Evolutionary conservation across 371 early-diverging fungal genomes (phyloP), one percentile per base, ranked within the genome.

Genomic region (Gilbertella persicaria): DNA sequence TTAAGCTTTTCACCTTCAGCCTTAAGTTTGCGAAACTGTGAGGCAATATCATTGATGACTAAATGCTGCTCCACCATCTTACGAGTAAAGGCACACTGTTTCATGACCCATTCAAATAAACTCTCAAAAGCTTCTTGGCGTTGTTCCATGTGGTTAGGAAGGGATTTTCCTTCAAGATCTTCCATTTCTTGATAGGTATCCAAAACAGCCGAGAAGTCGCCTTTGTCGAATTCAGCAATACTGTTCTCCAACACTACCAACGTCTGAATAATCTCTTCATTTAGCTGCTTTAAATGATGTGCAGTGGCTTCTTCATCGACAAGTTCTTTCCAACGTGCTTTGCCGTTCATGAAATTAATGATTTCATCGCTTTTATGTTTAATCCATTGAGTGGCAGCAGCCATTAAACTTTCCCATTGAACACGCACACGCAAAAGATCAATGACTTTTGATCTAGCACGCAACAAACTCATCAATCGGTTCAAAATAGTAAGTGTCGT

Each of bases 1-100:
- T 58, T 67, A n/a, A 78, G 45, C 26, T 53, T 53, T 23, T 74
- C 78, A 1, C 78, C 78, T 36, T 78, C 66, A 7, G 58, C 46
- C 8, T 53, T 50, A 5, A 67, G 35, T 10, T 52, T 47, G 13
- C 50, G 49, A 23, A 55, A 58, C 10, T 64, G 62, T 4, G 45
- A 37, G 5, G 55, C 29, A 5, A 66, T 50, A 54, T 70, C 66
- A 13, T 46, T 52, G 14, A 73, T 45, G 3, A 62, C 51, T 41
- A 71, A 44, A 29, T 68, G 63, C 37, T 78, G 79, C 35, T 66
- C 66, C 3, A 75, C 63, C 3, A 73, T 44, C 12, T 68, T 52
- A 30, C 64, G 52, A 9, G 61, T 49, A 36, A 74, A 69, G 4
- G 49, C 25, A 20, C 57, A 49, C 4, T 57, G 55, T 12, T 60